These are phyloP conservation scores for Pichia sp. DNA, from an alignment of 1,139 yeast species.

Conservation along the genomic window DNA sequence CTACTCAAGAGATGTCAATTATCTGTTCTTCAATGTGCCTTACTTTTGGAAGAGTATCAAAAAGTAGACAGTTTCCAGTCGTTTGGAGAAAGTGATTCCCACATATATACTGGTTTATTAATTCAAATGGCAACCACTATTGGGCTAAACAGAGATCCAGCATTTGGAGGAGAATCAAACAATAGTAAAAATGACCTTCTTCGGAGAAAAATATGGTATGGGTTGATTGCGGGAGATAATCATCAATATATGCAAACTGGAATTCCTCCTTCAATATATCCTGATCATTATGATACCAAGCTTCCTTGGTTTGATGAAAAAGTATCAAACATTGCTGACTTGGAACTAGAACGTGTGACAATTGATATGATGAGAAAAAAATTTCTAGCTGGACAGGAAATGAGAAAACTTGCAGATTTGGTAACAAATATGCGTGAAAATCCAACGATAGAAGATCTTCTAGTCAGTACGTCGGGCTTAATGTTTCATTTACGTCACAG, in stretches of 20 bases:
- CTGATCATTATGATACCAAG: constrained; percentile 37
- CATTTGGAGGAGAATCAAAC: constrained; percentile 22
- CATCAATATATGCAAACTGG: constrained; percentile 40
- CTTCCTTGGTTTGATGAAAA: constrained; percentile 31
- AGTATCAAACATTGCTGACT: constrained; percentile 23
- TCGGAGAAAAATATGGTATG: constrained; percentile 52
- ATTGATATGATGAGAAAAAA: constrained; percentile 20
- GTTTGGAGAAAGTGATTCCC: constrained; percentile 44
- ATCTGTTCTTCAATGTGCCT: constrained; percentile 46
- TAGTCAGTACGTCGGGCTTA: constrained; percentile 17
- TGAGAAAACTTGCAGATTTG: constrained; percentile 19
- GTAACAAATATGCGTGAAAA: constrained; percentile 23
- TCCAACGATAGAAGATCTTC: constrained; percentile 21
- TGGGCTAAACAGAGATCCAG: constrained; percentile 52
- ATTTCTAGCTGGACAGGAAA: constrained; percentile 17
- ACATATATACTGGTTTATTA: constrained; percentile 42
- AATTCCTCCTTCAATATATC: constrained; percentile 36
- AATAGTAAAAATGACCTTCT: constrained; percentile 33
- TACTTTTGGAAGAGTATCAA: constrained; percentile 44
- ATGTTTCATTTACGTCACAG: constrained; percentile 16
- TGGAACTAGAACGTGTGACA: constrained; percentile 24
- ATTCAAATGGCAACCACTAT: constrained; percentile 47
- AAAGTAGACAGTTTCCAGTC: constrained; percentile 32
- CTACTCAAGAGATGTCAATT: constrained; percentile 44
- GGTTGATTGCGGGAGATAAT: constrained; percentile 29